Evolutionary conservation across 1,139 yeast genomes (phyloP).

Genomic region (Geotrichum carabidarum): DNA sequence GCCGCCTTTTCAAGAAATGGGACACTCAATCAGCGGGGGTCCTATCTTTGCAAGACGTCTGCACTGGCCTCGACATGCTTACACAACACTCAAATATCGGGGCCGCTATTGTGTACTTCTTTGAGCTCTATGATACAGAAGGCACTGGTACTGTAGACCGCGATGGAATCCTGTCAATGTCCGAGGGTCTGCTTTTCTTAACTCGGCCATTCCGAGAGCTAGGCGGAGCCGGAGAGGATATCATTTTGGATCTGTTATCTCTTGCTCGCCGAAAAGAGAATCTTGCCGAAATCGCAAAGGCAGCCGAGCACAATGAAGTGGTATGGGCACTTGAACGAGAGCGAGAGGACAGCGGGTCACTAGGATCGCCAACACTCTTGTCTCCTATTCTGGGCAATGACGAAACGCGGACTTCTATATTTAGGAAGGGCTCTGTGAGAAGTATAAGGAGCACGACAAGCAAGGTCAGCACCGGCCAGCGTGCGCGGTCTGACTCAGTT

Average conservation of each 20-base stretch:
- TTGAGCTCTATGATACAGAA: constrained; percentile 64
- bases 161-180: constrained; percentile 73
- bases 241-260: constrained; percentile 27
- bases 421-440: not conserved
- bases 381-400: not conserved
- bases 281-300: constrained; percentile 19
- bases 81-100: constrained; percentile 63
- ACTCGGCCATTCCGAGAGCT: constrained; percentile 58
- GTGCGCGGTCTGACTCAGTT: not conserved
- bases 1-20: constrained; percentile 64
- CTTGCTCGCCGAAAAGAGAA: constrained; percentile 21
- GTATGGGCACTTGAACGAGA: constrained; percentile 17
- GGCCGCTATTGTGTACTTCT: constrained; percentile 73
- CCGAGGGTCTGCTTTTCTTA: constrained; percentile 78
- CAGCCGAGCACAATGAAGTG: constrained; percentile 8
- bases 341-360: constrained; percentile 4
- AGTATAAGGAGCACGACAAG: not conserved
- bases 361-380: not conserved
- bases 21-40: constrained; percentile 52
- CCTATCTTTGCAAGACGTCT: constrained; percentile 64
- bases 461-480: not conserved
- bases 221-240: not conserved
- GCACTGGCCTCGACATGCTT: constrained; percentile 64
- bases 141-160: constrained; percentile 60
- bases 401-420: not conserved